Percentiles rank a stretch among this genome's conserved stretches.
Conservation (phyloP, 2,329 filamentous ascomycete genomes). For the Colletotrichum echinochloae region DNA sequence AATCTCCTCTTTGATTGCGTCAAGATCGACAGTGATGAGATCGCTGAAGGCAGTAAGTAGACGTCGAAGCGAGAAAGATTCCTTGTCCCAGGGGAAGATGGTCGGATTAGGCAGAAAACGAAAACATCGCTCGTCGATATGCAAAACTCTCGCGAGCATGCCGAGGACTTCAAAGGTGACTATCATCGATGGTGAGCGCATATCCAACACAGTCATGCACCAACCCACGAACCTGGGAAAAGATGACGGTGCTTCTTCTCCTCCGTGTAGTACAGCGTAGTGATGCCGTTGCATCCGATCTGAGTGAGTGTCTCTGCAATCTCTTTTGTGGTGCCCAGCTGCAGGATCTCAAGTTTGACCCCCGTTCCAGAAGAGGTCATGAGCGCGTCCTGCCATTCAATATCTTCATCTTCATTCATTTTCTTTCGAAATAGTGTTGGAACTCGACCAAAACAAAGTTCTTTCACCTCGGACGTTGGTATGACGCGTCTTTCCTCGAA, state of each 20-base stretch:
- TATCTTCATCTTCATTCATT: conserved; percentile 2
- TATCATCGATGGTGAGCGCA: background rate
- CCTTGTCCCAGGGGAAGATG: conserved; percentile 63
- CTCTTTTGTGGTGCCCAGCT: conserved; percentile 44
- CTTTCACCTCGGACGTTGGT: conserved; percentile 52
- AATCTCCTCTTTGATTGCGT: conserved; percentile 16
- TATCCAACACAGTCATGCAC: background rate
- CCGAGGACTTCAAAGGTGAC: conserved; percentile 56
- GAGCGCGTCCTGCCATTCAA: conserved; percentile 13
- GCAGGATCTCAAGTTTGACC: conserved; percentile 41
- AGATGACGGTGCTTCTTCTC: conserved; percentile 42
- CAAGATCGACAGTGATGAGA: conserved; percentile 45
- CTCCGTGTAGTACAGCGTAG: conserved; percentile 46
- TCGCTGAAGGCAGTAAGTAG: conserved; percentile 55
- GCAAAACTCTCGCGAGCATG: conserved; percentile 53
- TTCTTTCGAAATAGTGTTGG: conserved; percentile 51
- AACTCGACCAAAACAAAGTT: conserved; percentile 55
- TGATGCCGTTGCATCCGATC: conserved; percentile 53
- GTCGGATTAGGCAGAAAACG: conserved; percentile 60
- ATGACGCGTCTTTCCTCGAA: conserved; percentile 53
- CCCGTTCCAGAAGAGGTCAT: conserved; percentile 39
- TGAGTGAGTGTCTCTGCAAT: conserved; percentile 52
- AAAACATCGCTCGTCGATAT: conserved; percentile 52
- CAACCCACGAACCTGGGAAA: conserved; percentile 43
- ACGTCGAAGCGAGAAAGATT: conserved; percentile 58